Percentiles rank a stretch among this genome's conserved stretches.
Conservation (phyloP, 164 flowering plant genomes). For the Sedum album region DNA sequence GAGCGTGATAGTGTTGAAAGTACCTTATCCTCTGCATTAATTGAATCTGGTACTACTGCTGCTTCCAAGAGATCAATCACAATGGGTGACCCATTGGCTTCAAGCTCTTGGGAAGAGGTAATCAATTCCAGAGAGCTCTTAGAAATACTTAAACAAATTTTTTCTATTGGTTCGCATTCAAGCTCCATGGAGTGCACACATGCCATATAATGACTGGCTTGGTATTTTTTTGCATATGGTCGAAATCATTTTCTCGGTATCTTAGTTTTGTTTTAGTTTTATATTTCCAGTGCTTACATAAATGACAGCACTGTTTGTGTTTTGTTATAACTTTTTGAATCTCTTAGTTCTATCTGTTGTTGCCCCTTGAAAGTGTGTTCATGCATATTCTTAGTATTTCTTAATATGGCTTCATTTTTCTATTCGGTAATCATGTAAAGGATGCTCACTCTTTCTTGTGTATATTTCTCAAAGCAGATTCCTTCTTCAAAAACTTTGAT, state of each 20-base stretch:
- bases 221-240: background rate
- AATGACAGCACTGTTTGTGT: no score
- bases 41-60: conserved; percentile 25
- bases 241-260: background rate
- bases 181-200: background rate
- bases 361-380: background rate
- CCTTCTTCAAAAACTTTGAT: conserved; percentile 41
- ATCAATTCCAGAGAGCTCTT: background rate
- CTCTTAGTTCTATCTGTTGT: background rate
- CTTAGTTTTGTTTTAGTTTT: no score
- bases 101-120: conserved; percentile 85
- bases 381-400: background rate
- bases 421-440: background rate
- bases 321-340: no score
- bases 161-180: no score
- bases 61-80: conserved; percentile 20
- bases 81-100: conserved; percentile 55
- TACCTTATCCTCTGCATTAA: conserved; percentile 30
- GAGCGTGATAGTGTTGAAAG: conserved; percentile 43
- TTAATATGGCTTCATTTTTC: background rate
- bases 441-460: background rate
- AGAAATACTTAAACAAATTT: background rate
- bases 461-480: conserved; percentile 23
- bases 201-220: background rate
- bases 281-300: no score